Conservation (phyloP, 1,139 yeast species). For the Kurtzmaniella natalensis region DNA sequence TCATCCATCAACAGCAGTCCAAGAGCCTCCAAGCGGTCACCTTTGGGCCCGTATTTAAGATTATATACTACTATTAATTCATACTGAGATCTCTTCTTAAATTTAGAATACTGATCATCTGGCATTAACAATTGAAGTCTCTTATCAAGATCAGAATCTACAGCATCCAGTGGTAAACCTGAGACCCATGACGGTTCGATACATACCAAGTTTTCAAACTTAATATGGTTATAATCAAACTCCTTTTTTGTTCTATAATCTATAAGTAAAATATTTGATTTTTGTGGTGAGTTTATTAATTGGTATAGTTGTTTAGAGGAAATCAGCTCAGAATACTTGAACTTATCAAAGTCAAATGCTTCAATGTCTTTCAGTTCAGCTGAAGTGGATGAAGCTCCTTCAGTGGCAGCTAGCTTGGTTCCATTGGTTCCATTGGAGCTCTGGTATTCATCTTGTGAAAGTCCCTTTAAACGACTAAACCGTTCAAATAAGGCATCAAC, state of each 20-base stretch:
- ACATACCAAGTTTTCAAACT: slow-evolving; percentile 52
- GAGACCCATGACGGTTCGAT: slow-evolving; percentile 59
- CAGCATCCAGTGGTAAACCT: slow-evolving; percentile 25
- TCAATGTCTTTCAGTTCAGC: no score
- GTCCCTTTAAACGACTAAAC: background rate
- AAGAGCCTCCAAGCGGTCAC: slow-evolving; percentile 24
- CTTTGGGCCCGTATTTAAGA: slow-evolving; percentile 21
- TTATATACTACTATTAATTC: slow-evolving; percentile 66
- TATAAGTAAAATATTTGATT: slow-evolving; percentile 40
- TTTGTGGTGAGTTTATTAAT: slow-evolving; percentile 10
- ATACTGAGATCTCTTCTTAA: slow-evolving; percentile 49
- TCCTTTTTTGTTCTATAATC: slow-evolving; percentile 63
- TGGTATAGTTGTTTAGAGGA: slow-evolving; percentile 21
- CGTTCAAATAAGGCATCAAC: background rate
- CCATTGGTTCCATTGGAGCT: no score
- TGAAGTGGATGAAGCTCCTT: no score
- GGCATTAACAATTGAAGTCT: slow-evolving; percentile 53
- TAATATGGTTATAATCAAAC: slow-evolving; percentile 58
- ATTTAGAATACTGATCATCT: slow-evolving; percentile 45
- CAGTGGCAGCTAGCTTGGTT: no score
- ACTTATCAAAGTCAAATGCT: no score
- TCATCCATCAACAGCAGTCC: slow-evolving; percentile 15
- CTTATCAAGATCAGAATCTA: slow-evolving; percentile 59
- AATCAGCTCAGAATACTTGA: slow-evolving; percentile 22
- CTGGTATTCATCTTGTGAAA: no score